Conservation (phyloP, 768 basidiomycete species). For the Hericium coralloides region DNA sequence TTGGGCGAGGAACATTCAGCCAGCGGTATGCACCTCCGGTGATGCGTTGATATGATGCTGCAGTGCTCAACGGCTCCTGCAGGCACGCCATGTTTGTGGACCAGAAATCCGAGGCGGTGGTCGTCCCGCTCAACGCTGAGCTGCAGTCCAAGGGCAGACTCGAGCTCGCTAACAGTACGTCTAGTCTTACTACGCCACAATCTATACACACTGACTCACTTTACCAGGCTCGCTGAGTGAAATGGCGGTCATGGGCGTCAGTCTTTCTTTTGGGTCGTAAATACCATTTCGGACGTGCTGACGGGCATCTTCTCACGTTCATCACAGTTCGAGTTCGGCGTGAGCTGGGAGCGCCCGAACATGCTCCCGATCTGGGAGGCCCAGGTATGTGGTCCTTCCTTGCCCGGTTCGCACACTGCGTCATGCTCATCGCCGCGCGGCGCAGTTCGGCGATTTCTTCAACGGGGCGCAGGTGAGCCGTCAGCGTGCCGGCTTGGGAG, state of each 20-base stretch:
- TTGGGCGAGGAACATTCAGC: slow-evolving; percentile 85
- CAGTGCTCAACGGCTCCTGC: neutral
- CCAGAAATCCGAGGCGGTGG: slow-evolving; percentile 70
- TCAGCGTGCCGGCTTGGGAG: neutral
- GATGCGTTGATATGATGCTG: neutral
- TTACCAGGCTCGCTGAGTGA: slow-evolving; percentile 74
- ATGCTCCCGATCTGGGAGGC: slow-evolving; percentile 89
- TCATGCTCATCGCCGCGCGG: neutral
- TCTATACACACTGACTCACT: no score
- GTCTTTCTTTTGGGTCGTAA: slow-evolving; percentile 15
- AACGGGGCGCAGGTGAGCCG: slow-evolving; percentile 67
- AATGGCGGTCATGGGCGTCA: slow-evolving; percentile 78
- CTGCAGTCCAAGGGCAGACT: slow-evolving; percentile 45
- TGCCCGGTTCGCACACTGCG: neutral
- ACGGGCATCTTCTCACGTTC: neutral
- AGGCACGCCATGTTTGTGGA: slow-evolving; percentile 90
- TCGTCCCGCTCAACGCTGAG: slow-evolving; percentile 74
- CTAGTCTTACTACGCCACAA: neutral
- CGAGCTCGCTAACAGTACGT: slow-evolving; percentile 81
- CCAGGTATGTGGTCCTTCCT: slow-evolving; percentile 38
- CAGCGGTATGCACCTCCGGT: slow-evolving; percentile 37
- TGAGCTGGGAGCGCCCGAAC: slow-evolving; percentile 81
- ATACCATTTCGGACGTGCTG: neutral
- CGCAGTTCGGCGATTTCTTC: slow-evolving; percentile 85
- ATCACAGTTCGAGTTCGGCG: slow-evolving; percentile 77